Conservation (phyloP, 2,329 filamentous ascomycete genomes). For the Lecanoromycetidae sp. region DNA sequence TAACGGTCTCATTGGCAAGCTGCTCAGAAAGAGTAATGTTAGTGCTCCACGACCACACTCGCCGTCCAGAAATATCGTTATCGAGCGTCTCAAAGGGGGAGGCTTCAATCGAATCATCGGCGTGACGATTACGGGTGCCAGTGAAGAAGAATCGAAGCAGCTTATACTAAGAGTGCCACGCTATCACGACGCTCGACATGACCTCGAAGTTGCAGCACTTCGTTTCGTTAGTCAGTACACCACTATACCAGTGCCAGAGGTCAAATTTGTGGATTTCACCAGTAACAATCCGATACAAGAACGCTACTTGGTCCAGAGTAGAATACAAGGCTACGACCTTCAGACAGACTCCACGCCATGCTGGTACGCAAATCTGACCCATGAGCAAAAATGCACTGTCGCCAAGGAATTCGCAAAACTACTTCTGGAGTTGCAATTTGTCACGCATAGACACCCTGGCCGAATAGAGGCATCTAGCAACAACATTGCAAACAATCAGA, state of each 20-base stretch:
- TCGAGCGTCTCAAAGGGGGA: slow-evolving; percentile 9
- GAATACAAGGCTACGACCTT: slow-evolving; percentile 6
- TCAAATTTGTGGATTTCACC: slow-evolving; percentile 1
- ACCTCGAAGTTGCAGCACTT: slow-evolving; percentile 4
- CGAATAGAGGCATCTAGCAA: not conserved
- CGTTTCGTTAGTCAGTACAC: slow-evolving; percentile 9
- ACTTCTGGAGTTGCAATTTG: not conserved
- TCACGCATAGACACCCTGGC: not conserved
- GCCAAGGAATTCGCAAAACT: slow-evolving; percentile 2
- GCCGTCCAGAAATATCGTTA: not conserved
- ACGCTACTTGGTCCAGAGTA: slow-evolving; percentile 4
- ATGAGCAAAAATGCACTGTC: slow-evolving; percentile 5
- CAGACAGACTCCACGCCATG: not conserved
- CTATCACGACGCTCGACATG: not conserved
- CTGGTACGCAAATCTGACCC: not conserved
- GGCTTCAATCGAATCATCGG: slow-evolving; percentile 12
- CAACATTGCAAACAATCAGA: not conserved
- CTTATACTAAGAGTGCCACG: slow-evolving; percentile 3
- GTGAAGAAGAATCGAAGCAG: not conserved
- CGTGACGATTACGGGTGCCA: not conserved
- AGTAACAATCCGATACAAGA: slow-evolving; percentile 7
- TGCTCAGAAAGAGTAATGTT: not conserved
- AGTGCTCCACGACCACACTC: not conserved
- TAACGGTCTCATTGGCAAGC: not conserved
- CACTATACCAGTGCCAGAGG: slow-evolving; percentile 4